A percentile compares a stretch with the other conserved stretches of the same genome.
phyloP scores from a whole-genome alignment of 2,329 filamentous ascomycete species.

The Curvularia hawaiiensis region DNA sequence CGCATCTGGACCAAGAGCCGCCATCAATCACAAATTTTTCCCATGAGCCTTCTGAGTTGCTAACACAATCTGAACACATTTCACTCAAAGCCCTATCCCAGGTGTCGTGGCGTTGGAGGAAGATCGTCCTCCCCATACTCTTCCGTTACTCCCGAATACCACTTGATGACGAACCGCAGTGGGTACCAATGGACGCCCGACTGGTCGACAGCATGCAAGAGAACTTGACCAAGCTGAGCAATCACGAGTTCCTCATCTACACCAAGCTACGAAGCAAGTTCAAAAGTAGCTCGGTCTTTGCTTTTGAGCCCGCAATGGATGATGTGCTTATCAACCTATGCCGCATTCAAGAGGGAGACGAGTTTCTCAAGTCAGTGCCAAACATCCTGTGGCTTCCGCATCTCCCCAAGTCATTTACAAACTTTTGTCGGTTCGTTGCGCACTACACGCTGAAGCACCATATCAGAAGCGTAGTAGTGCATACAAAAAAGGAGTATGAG shows the following conservation, averaged over 20 bases:
- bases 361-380: slow-evolving; percentile 32
- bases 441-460: slow-evolving; percentile 37
- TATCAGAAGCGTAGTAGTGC: slow-evolving; percentile 56
- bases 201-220: slow-evolving; percentile 43
- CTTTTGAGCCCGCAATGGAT: slow-evolving; percentile 39
- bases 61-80: slow-evolving; percentile 29
- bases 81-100: slow-evolving; percentile 41
- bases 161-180: slow-evolving; percentile 38
- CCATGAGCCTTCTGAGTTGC: slow-evolving; percentile 35
- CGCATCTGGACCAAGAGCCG: slow-evolving; percentile 36
- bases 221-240: slow-evolving; percentile 36
- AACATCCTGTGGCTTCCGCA: slow-evolving; percentile 41
- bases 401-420: slow-evolving; percentile 29
- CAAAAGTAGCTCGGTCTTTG: slow-evolving; percentile 37
- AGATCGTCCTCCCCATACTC: slow-evolving; percentile 39
- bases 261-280: slow-evolving; percentile 41
- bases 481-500: slow-evolving; percentile 49
- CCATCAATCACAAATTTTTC: slow-evolving; percentile 42
- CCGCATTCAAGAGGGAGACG: slow-evolving; percentile 38
- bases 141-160: slow-evolving; percentile 38
- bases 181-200: slow-evolving; percentile 42
- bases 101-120: slow-evolving; percentile 42
- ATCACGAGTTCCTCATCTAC: slow-evolving; percentile 43
- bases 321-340: slow-evolving; percentile 42
- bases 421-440: slow-evolving; percentile 27